Conservation (phyloP, 1,139 yeast genomes). For the Pneumocystis carinii region DNA sequence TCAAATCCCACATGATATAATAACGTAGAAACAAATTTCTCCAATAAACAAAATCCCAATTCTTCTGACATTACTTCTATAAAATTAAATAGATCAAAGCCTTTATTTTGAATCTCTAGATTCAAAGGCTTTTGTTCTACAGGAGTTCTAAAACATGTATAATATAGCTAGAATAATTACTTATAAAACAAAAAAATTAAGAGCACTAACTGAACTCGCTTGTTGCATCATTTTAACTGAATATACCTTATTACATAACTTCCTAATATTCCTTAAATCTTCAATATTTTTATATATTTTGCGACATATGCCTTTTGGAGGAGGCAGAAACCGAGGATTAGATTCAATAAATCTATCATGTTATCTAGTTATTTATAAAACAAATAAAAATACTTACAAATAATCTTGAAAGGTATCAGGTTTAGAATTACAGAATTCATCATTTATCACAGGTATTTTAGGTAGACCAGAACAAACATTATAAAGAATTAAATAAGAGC, state of each 20-base stretch:
- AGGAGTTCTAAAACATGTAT: slow-evolving; percentile 21
- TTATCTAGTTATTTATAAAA: not conserved
- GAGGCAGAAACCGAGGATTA: not conserved
- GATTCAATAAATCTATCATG: slow-evolving; percentile 14
- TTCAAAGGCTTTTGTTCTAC: slow-evolving; percentile 61
- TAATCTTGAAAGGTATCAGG: not conserved
- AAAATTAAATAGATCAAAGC: not conserved
- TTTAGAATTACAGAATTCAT: not conserved
- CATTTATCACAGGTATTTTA: slow-evolving; percentile 31
- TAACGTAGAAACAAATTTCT: slow-evolving; percentile 58
- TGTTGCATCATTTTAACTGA: slow-evolving; percentile 85
- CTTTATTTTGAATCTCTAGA: slow-evolving; percentile 19
- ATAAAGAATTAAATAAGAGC: slow-evolving; percentile 65
- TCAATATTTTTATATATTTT: slow-evolving; percentile 50
- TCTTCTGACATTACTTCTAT: slow-evolving; percentile 3
- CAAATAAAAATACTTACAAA: slow-evolving; percentile 1
- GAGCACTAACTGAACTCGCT: slow-evolving; percentile 27
- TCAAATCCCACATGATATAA: slow-evolving; percentile 94
- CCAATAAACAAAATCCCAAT: slow-evolving; percentile 31
- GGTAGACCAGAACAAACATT: slow-evolving; percentile 76
- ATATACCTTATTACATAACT: slow-evolving; percentile 75
- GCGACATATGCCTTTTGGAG: not conserved
- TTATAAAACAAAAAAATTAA: not conserved
- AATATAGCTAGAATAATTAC: slow-evolving; percentile 16
- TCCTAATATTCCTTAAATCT: slow-evolving; percentile 76